Base-by-base conservation (phyloP, 2,329 filamentous ascomycete genomes). In the Phyllosticta paracitricarpa region DNA sequence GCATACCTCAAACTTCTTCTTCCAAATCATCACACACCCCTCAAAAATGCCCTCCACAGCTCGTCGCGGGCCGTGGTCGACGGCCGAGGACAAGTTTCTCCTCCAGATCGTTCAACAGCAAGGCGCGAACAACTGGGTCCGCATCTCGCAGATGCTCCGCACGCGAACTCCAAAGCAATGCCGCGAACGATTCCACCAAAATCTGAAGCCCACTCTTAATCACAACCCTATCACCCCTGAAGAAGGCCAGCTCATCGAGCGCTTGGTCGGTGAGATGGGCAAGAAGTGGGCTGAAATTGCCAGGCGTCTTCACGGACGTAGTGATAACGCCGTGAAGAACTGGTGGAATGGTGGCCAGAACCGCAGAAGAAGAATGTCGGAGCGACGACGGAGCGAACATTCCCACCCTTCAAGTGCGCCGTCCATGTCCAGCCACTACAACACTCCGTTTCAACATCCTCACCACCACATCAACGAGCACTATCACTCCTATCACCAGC, bases 291-390 rank as follows among this genome's bases (percentile, higher is more conserved):
- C 92, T 2, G 91, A 97, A 71, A 97, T 97, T 70, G 90, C 92
- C 54, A 83, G 92, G 66, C 81, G 85, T 54, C 81, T 97, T 22
- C 82, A 87, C 60, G 91, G 91, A 65, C 87, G 92, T 70, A 96
- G 91, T 73, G 92, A 97, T 78, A 97, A 97, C 70, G 89, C 90
- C 28, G 90, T 97, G 65, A 97, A 97, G 83, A 97, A 97, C 75
- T 97, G 91, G 91, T 96, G 89, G 89, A 96, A 96, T 72, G 91
- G 92, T 57, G 89, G 88, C 72, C 89, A 92, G 82, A 96, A 96
- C 77, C 85, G 91, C 69, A 82, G 88, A 69, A 76, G 77, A 69
- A 75, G 78, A 64, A 73, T 72, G 59, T 70, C 70, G 33, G 71
- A 73, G n/a, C 70, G 68, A 22, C 56, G 61, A n/a, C 53, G 61